Evolutionary conservation across 192 early-diverging fungal species (phyloP), one percentile per base, ranked within the genome.

Genomic region (Gorgonomyces haynaldii): DNA sequence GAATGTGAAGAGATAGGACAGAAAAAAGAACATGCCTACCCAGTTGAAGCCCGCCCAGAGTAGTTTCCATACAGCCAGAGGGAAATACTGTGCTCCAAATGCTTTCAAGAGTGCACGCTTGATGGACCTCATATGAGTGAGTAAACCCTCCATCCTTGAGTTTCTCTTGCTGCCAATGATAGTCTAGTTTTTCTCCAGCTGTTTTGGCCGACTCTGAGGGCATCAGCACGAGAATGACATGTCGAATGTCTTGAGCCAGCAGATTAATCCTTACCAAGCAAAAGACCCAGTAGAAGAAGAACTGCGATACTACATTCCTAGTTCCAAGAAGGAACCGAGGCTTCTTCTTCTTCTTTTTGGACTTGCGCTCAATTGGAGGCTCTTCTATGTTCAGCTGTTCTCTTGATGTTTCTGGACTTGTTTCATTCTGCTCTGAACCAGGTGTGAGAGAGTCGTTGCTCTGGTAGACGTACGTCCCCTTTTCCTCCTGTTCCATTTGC

Each of bases 201-300:
- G 58, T 39, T 25, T 71, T 51, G 3, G 81, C 81, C 13, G 53
- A 66, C 53, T 83, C 81, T 7, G 72, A 57, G 13, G 49, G 21
- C 41, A 70, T 67, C 15, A 83, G 65, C 28, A 62, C 48, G 43
- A 83, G 62, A 26, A 58, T 56, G 2, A 81, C 59, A 29, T 66
- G 53, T 50, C 54, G 49, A 15, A 76, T 70, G 29, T 69, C 59
- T 12, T 57, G 34, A 16, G 39, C 44, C 4, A 15, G 1, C 2
- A 37, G 48, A 25, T 42, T 35, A 9, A 47, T 41, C 3, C 27
- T 4, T 24, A 83, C 45, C 9, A 83, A 57, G 3, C 58, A 53
- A 44, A 83, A 66, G 23, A 81, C 64, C 81, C 81, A 83, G 13
- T 70, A 32, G 43, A 83, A 76, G 26, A 82, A 65, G 52, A 81